Evolutionary conservation across 2,329 filamentous ascomycete species (phyloP), one percentile per base, ranked within the genome.

Genomic region (Neofusicoccum umdonicola): DNA sequence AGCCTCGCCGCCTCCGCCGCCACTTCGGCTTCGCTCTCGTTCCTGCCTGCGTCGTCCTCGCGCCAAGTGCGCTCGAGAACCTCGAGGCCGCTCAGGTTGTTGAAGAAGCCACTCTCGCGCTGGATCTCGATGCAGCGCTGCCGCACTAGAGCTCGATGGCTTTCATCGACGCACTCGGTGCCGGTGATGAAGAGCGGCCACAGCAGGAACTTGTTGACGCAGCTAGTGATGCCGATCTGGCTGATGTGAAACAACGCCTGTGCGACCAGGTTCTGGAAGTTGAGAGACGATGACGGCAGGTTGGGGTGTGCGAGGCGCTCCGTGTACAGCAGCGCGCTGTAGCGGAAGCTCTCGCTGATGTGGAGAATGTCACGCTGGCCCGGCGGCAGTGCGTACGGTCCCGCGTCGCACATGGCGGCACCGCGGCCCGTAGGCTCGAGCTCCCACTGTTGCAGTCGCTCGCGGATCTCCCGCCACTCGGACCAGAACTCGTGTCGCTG

Each of bases 161-260:
- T 82, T 71, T 91, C 87, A 69, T 92, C 90, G 67, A 95, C 89
- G 71, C 92, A 96, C 79, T 97, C 94, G 22, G 91, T 93, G 19
- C 93, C 93, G 0, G 90, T 88, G 61, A 97, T 90, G 75, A 97
- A 97, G 3, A 97, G 84, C 2, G 94, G 93, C 94, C 93, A 97
- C 8, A 97, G 86, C 9, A 97, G 80, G 75, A 96, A 97, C 73
- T 97, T 96, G 77, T 96, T 90, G 42, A 90, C 88, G 54, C 84
- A 85, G 71, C 86, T 88, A 45, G 85, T 90, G 3, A 88, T 84
- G 67, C 91, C 88, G 42, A 97, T 87, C 62, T 88, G 89, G 6
- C 88, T 90, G 64, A 95, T 91, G 78, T 96, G 94, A 77, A 88
- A 90, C 45, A 97, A 85, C 0, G 93, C 90, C 68, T 92, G 88